These are phyloP conservation scores for Phycomyces nitens DNA, from an alignment of 192 early-diverging fungal genomes.

Conservation along the genomic window DNA sequence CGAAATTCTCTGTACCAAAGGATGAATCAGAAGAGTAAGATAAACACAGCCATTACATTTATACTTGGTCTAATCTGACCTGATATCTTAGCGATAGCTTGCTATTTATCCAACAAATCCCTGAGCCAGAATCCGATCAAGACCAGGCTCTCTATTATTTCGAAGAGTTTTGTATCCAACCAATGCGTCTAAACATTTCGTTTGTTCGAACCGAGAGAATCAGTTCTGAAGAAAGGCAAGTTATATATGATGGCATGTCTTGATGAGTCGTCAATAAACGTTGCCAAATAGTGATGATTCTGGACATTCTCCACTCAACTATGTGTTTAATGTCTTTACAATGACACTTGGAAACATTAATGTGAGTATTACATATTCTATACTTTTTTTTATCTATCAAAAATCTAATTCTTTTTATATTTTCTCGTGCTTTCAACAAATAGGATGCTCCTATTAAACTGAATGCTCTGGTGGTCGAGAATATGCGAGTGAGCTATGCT, in stretches of 20 bases:
- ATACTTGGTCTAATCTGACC: background rate
- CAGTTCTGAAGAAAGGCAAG: conserved; percentile 43
- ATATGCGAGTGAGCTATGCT: conserved; percentile 64
- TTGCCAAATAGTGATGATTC: conserved; percentile 4
- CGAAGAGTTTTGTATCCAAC: conserved; percentile 82
- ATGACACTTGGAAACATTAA: conserved; percentile 90
- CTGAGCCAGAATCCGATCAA: conserved; percentile 50
- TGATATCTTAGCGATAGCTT: background rate
- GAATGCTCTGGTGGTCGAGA: conserved; percentile 73
- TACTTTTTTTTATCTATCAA: background rate
- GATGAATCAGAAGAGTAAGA: conserved; percentile 42
- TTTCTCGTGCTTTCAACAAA: background rate
- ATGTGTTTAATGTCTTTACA: conserved; percentile 69
- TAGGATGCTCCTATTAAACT: conserved; percentile 73
- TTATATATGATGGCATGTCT: background rate
- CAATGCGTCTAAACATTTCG: conserved; percentile 81
- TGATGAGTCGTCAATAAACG: background rate
- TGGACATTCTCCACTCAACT: conserved; percentile 36
- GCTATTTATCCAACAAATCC: conserved; percentile 9
- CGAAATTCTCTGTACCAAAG: conserved; percentile 57
- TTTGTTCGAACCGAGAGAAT: conserved; percentile 68
- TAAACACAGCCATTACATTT: background rate
- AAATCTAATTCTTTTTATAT: background rate
- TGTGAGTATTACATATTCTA: conserved; percentile 19
- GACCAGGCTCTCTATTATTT: conserved; percentile 72